Conservation (phyloP, 1,139 yeast genomes). For the Wickerhamomyces sp. region DNA sequence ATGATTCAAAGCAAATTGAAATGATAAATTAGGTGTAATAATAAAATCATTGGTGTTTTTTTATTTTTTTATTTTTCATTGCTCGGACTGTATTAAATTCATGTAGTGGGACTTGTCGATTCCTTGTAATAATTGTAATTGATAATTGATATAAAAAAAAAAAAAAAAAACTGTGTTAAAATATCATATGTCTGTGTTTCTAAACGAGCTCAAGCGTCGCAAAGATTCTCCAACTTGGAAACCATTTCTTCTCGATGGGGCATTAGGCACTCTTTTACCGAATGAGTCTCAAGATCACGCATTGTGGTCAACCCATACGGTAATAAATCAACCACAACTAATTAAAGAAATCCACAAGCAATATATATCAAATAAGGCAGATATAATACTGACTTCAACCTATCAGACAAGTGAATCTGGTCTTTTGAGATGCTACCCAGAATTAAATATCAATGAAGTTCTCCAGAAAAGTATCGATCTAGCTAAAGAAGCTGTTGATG, state of each 20-base stretch:
- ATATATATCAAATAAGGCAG: slow-evolving; percentile 52
- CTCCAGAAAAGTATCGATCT: slow-evolving; percentile 26
- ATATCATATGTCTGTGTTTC: background rate
- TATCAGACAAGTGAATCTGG: slow-evolving; percentile 44
- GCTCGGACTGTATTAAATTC: no score
- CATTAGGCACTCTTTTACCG: slow-evolving; percentile 14
- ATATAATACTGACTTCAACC: slow-evolving; percentile 53
- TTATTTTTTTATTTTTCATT: background rate
- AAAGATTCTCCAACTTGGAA: background rate
- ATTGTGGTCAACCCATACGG: slow-evolving; percentile 61
- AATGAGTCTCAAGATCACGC: slow-evolving; percentile 26
- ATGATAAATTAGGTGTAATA: background rate
- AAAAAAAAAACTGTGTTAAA: no score
- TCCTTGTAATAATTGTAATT: no score
- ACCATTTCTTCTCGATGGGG: slow-evolving; percentile 8
- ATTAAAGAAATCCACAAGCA: slow-evolving; percentile 47
- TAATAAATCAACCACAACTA: slow-evolving; percentile 42
- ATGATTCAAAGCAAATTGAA: background rate
- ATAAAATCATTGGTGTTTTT: background rate
- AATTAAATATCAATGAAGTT: slow-evolving; percentile 10
- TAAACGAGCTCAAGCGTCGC: background rate
- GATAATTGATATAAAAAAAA: no score
- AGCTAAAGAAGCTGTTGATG: slow-evolving; percentile 24
- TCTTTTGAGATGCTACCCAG: slow-evolving; percentile 12
- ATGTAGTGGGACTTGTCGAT: no score